Evolutionary conservation across 257 asterid genomes (phyloP), one percentile per base, ranked within the genome.

Genomic region (Fraxinus anomala): DNA sequence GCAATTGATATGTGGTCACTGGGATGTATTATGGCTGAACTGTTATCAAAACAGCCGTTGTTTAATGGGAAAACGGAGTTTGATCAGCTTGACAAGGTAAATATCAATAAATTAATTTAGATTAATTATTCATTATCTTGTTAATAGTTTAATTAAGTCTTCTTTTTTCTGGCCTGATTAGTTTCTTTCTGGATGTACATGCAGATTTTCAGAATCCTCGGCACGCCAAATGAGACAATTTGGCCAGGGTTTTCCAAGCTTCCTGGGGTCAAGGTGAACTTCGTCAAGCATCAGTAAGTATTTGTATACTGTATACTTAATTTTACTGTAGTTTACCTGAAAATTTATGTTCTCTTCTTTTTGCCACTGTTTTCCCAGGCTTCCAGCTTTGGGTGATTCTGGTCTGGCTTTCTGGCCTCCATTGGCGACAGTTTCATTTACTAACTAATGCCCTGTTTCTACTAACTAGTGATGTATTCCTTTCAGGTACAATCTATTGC

Each of bases 1-100:
- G 97, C 97, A 72, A 89, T 94, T 56, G 98, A 94, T 80, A 94
- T 92, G 96, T 94, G 98, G 98, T 94, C 98, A 4, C 73, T 92
- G 73, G 98, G 98, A 17, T 94, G 98, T 82, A 91, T 94, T 56
- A 92, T 94, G 97, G 96, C 97, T n/a, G 97, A 94, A 78, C 77
- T 94, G 36, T 82, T 94, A 61, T 85, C 88, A 6, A 89, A 88
- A 80, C 88, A 82, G 81, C 96, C 98, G 17, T 59, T 94, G 77
- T 94, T 94, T 78, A 87, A 87, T 73, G 98, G 98, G 78, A 88
- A 91, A 80, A 70, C 89, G 1, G 98, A 94, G 89, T 47, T 91
- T 65, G 96, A 92, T 40, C 97, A 94, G 80, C 90, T 94, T 69
- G 93, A 86, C 87, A 90, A 93, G 97, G 99, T 93, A 82, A 85